Conservation (phyloP, 2,329 filamentous ascomycete species). For the Talaromyces albobiverticillius region DNA sequence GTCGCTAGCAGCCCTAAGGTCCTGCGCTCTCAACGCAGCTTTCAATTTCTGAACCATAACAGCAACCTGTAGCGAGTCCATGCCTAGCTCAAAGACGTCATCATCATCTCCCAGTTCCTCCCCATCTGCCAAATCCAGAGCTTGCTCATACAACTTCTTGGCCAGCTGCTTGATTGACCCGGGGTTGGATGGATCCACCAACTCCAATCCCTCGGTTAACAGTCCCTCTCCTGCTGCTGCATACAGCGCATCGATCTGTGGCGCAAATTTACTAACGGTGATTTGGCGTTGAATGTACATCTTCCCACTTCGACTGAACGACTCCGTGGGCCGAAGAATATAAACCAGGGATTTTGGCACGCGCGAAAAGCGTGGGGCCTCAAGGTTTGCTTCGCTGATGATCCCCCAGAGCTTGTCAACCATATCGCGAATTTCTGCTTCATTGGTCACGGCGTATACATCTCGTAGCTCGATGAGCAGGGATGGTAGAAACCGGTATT, state of each 20-base stretch:
- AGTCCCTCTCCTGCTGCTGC: slow-evolving; percentile 7
- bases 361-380: slow-evolving; percentile 16
- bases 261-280: slow-evolving; percentile 13
- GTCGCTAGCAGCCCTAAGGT: slow-evolving; percentile 2
- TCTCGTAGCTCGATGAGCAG: slow-evolving; percentile 46
- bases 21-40: slow-evolving; percentile 10
- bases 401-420: slow-evolving; percentile 16
- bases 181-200: background rate
- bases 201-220: slow-evolving; percentile 6
- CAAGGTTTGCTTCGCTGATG: slow-evolving; percentile 15
- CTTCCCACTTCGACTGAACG: slow-evolving; percentile 16
- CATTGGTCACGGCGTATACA: slow-evolving; percentile 18
- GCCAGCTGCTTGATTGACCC: slow-evolving; percentile 2
- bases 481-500: slow-evolving; percentile 46
- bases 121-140: background rate
- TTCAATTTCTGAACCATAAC: slow-evolving; percentile 13
- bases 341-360: slow-evolving; percentile 14
- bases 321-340: slow-evolving; percentile 7
- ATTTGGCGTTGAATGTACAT: slow-evolving; percentile 17
- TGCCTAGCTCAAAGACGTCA: slow-evolving; percentile 16
- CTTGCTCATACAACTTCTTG: slow-evolving; percentile 7
- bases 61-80: slow-evolving; percentile 17
- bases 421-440: slow-evolving; percentile 11
- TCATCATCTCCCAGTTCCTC: slow-evolving; percentile 8
- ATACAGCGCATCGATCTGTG: slow-evolving; percentile 17